phyloP scores from a whole-genome alignment of 75 land plant species.

The Larix kaempferi region DNA sequence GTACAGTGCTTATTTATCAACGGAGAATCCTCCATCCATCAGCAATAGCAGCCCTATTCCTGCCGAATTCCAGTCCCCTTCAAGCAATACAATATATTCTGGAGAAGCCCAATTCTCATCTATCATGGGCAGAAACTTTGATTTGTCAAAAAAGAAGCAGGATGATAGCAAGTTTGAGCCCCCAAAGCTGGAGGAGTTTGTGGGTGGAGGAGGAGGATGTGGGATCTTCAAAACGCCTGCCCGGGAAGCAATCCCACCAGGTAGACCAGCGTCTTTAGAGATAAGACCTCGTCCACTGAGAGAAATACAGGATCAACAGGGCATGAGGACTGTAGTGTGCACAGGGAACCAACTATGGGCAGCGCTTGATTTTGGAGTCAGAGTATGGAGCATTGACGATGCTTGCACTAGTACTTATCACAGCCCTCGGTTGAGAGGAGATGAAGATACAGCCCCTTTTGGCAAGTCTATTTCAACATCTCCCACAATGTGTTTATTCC shows the following conservation, averaged over 20 bases:
- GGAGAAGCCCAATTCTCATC: too few relatives aligned
- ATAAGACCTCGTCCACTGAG: conserved; percentile 71
- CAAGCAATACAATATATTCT: too few relatives aligned
- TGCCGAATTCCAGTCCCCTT: too few relatives aligned
- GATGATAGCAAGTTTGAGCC: too few relatives aligned
- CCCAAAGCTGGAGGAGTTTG: conserved; percentile 40
- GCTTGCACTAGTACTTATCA: neutral
- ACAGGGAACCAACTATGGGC: conserved; percentile 68
- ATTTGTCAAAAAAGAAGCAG: too few relatives aligned
- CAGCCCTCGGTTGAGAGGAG: conserved; percentile 22
- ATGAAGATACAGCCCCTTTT: conserved; percentile 76
- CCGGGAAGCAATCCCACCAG: conserved; percentile 41
- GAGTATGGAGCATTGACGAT: conserved; percentile 62
- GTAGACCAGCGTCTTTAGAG: conserved; percentile 62
- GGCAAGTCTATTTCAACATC: conserved; percentile 26
- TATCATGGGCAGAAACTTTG: too few relatives aligned
- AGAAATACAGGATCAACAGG: conserved; percentile 33
- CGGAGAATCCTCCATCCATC: too few relatives aligned
- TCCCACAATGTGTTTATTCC: conserved; percentile 50
- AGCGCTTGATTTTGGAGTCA: conserved; percentile 58
- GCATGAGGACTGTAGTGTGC: conserved; percentile 41
- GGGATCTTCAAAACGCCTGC: conserved; percentile 51
- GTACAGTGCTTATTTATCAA: too few relatives aligned
- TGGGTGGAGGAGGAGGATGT: conserved; percentile 43
- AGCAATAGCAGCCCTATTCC: too few relatives aligned